Percentiles rank a stretch among this genome's conserved stretches.
phyloP scores from a whole-genome alignment of 2,329 filamentous ascomycete genomes.

The Curvularia sp. region DNA sequence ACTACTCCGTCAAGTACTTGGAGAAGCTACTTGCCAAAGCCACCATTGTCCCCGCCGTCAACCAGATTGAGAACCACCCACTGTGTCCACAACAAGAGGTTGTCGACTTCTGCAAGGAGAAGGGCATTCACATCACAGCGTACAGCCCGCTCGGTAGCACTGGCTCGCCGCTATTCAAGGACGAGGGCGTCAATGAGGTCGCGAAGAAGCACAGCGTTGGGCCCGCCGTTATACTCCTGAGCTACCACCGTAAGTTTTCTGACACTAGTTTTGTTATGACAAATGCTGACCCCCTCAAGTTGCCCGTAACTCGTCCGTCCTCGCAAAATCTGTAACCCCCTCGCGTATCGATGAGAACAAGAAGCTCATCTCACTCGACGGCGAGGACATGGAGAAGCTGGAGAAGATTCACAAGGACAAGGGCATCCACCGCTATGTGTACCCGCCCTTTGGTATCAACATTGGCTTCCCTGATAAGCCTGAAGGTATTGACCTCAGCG shows the following conservation, averaged over 20 bases:
- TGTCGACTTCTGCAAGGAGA: conserved; percentile 70
- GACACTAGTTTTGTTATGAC: neutral
- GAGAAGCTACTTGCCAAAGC: conserved; percentile 63
- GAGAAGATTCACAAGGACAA: conserved; percentile 57
- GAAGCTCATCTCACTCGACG: conserved; percentile 70
- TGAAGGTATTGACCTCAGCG: conserved; percentile 47
- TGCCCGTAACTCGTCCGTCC: conserved; percentile 71
- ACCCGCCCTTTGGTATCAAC: conserved; percentile 59
- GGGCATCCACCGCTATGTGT: conserved; percentile 57
- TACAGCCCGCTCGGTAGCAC: conserved; percentile 65
- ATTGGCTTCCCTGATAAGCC: conserved; percentile 59
- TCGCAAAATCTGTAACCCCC: conserved; percentile 75
- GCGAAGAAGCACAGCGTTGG: conserved; percentile 60
- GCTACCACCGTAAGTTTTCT: conserved; percentile 70
- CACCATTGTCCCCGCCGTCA: conserved; percentile 70
- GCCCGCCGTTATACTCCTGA: conserved; percentile 68
- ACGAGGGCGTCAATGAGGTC: conserved; percentile 57
- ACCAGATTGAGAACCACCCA: conserved; percentile 79
- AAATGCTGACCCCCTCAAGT: conserved; percentile 51
- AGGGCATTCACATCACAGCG: conserved; percentile 75
- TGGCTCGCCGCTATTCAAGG: conserved; percentile 57
- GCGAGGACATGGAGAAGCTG: conserved; percentile 65
- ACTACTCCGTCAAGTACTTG: conserved; percentile 58
- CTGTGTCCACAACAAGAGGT: conserved; percentile 75
- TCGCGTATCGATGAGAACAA: conserved; percentile 74